Conservation (phyloP, 148 eudicot species). For the Fallopia convolvulus region DNA sequence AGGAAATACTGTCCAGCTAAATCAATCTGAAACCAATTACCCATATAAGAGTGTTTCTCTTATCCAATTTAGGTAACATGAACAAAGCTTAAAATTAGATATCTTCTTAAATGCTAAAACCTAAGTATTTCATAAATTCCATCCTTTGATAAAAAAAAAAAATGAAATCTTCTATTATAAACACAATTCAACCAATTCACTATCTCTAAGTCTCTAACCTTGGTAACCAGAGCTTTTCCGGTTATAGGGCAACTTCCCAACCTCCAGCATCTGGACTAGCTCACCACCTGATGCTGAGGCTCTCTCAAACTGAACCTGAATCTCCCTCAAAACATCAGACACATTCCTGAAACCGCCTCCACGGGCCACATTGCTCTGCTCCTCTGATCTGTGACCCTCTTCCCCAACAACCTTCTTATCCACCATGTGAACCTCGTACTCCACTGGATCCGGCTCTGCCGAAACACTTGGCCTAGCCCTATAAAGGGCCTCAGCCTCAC, state of each 20-base stretch:
- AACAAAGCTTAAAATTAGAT: background rate
- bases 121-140: background rate
- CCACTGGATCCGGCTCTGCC: conserved; percentile 38
- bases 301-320: conserved; percentile 73
- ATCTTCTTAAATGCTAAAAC: background rate
- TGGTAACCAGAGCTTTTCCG: conserved; percentile 55
- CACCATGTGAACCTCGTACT: conserved; percentile 85
- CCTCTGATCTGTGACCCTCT: conserved; percentile 25
- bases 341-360: conserved; percentile 39
- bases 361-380: conserved; percentile 31
- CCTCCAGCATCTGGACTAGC: conserved; percentile 71
- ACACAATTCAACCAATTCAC: background rate
- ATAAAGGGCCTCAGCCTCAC: conserved; percentile 22
- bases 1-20: background rate
- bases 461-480: conserved; percentile 29
- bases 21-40: conserved; percentile 1
- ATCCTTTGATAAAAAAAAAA: background rate
- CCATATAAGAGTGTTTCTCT: background rate
- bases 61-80: background rate
- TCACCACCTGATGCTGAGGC: conserved; percentile 72
- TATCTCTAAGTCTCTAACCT: conserved; percentile 44
- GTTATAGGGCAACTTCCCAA: conserved; percentile 58
- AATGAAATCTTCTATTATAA: background rate
- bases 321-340: conserved; percentile 65
- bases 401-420: conserved; percentile 82